Percentiles rank a stretch among this genome's conserved stretches.
Conservation (phyloP, 73 alveolate species). For the Blepharisma japonicum region DNA sequence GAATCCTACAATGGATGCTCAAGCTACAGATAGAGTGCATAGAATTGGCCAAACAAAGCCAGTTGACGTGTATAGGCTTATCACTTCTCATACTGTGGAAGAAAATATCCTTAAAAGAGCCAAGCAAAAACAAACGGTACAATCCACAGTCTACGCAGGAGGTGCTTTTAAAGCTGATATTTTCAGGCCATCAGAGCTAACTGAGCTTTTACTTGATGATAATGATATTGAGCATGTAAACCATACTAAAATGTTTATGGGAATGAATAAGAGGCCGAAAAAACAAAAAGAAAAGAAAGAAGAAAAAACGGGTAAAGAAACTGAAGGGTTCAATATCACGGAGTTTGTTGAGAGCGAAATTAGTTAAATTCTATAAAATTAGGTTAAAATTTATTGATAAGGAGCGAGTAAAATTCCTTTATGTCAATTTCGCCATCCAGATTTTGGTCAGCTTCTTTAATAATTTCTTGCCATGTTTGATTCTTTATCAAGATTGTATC, state of each 20-base stretch:
- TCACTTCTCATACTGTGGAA: constrained; percentile 95
- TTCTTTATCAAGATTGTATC: neutral
- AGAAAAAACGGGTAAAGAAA: constrained; percentile 25
- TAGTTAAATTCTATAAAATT: neutral
- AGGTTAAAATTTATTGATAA: no score
- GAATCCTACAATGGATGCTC: constrained; percentile 99
- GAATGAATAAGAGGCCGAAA: constrained; percentile 2
- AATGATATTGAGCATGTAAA: constrained; percentile 3
- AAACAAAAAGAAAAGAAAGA: neutral
- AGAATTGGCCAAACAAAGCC: constrained; percentile 97
- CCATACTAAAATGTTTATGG: constrained; percentile 20
- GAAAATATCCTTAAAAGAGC: constrained; percentile 97
- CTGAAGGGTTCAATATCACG: constrained; percentile 19
- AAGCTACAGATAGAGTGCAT: constrained; percentile 99
- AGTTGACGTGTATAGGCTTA: constrained; percentile 92
- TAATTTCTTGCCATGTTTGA: neutral
- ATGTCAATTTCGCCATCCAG: constrained; percentile 22
- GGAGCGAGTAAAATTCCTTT: neutral
- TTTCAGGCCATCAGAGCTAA: constrained; percentile 92
- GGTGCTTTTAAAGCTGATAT: constrained; percentile 97
- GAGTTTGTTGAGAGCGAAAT: constrained; percentile 25
- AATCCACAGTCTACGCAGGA: constrained; percentile 97
- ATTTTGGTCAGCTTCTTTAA: neutral
- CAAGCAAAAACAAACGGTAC: constrained; percentile 91
- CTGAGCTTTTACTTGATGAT: constrained; percentile 92